These are phyloP conservation scores for Sphenostylis stenocarpa DNA, from an alignment of 306 rosid genomes.

Conservation along the genomic window DNA sequence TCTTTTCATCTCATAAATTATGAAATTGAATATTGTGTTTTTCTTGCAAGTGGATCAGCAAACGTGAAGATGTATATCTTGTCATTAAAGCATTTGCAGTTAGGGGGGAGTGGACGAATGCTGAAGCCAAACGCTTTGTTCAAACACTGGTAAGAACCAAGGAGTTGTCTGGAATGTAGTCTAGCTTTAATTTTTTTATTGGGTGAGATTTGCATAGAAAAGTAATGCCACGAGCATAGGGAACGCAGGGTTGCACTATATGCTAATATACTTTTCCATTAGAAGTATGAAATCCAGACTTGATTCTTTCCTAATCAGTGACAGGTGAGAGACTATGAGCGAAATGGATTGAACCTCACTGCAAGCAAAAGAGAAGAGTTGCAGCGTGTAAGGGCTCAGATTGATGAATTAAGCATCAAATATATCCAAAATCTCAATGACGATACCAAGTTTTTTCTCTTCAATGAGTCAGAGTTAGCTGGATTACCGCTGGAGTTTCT, in stretches of 20 bases:
- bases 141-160: constrained; percentile 66
- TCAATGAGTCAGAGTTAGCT: constrained; percentile 67
- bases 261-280: constrained; percentile 25
- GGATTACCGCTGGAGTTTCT: constrained; percentile 82
- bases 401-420: constrained; percentile 70
- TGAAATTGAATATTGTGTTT: constrained; percentile 33
- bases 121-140: constrained; percentile 69
- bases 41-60: constrained; percentile 56
- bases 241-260: constrained; percentile 4
- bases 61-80: constrained; percentile 86
- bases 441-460: constrained; percentile 57
- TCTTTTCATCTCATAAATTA: constrained; percentile 1
- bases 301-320: constrained; percentile 89
- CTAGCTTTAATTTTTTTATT: not conserved
- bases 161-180: constrained; percentile 7
- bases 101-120: constrained; percentile 67
- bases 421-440: constrained; percentile 80
- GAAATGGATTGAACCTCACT: constrained; percentile 89
- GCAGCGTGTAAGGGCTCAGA: constrained; percentile 65
- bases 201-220: not conserved
- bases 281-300: constrained; percentile 40
- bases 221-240: constrained; percentile 1
- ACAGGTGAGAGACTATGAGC: constrained; percentile 98
- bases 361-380: constrained; percentile 83
- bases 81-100: constrained; percentile 73